These are phyloP conservation scores for Blepharisma stoltei DNA, from an alignment of 73 alveolate genomes.

Conservation along the genomic window DNA sequence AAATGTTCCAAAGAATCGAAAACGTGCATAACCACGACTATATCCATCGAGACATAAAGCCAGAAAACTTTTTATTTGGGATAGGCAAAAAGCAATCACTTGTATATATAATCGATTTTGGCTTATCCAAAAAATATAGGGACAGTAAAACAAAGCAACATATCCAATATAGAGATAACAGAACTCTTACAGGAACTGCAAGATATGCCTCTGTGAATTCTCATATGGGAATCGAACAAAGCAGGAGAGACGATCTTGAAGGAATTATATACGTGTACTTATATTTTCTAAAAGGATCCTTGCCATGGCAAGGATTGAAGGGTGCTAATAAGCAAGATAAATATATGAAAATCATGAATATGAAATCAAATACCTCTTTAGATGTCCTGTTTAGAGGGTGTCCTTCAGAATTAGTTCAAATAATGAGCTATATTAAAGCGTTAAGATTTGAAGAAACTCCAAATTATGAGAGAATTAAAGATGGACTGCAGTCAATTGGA, in stretches of 20 bases:
- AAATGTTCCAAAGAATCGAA: slow-evolving; percentile 63
- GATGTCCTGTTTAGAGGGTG: too few relatives aligned
- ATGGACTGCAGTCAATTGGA: too few relatives aligned
- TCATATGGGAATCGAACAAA: slow-evolving; percentile 36
- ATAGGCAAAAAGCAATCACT: slow-evolving; percentile 42
- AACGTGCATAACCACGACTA: slow-evolving; percentile 52
- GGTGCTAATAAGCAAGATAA: slow-evolving; percentile 78
- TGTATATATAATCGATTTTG: slow-evolving; percentile 62
- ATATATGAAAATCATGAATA: slow-evolving; percentile 47
- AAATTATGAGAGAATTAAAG: too few relatives aligned
- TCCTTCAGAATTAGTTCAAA: too few relatives aligned
- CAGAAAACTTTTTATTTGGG: slow-evolving; percentile 71
- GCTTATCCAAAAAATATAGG: slow-evolving; percentile 69
- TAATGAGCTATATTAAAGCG: too few relatives aligned
- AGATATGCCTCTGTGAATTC: slow-evolving; percentile 49
- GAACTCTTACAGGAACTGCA: slow-evolving; percentile 56
- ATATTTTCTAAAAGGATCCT: slow-evolving; percentile 45
- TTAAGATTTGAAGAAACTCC: too few relatives aligned
- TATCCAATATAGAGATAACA: slow-evolving; percentile 50
- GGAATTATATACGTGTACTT: slow-evolving; percentile 55
- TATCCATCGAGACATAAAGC: slow-evolving; percentile 71
- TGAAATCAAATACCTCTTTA: too few relatives aligned
- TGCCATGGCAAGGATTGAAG: slow-evolving; percentile 89
- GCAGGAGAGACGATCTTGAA: slow-evolving; percentile 45
- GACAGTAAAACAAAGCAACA: slow-evolving; percentile 41